A percentile compares a stretch with the other conserved stretches of the same genome.
Evolutionary conservation across 164 flowering plant species (phyloP).

Genomic region (Tetrastigma voinierianum): DNA sequence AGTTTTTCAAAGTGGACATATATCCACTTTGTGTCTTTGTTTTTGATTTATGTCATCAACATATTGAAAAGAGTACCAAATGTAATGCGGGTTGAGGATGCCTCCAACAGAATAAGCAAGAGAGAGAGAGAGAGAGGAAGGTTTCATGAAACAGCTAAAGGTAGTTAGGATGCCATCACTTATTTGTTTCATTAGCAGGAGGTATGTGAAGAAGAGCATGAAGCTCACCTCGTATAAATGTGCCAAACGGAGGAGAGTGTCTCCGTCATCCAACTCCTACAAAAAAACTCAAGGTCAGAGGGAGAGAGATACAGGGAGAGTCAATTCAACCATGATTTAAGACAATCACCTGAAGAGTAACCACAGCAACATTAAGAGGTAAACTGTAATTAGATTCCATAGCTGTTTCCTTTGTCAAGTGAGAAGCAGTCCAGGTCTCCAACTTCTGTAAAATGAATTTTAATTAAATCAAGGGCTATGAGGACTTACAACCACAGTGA

Average conservation of each 20-base stretch:
- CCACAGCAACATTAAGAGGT: conserved; percentile 79
- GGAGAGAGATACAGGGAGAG: neutral
- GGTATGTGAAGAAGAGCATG: neutral
- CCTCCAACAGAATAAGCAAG: too few species aligned
- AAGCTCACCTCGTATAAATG: conserved; percentile 73
- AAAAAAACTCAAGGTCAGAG: conserved; percentile 19
- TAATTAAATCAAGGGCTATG: neutral
- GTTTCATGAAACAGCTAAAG: too few species aligned
- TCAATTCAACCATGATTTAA: neutral
- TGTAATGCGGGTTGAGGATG: too few species aligned
- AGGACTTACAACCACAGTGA: neutral
- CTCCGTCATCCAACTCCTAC: conserved; percentile 74
- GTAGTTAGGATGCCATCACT: too few species aligned
- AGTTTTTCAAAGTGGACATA: too few species aligned
- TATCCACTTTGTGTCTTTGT: too few species aligned
- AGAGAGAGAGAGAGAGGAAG: too few species aligned
- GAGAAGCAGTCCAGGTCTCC: conserved; percentile 60
- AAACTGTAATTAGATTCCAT: conserved; percentile 69
- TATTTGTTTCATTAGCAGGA: too few species aligned
- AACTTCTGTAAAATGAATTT: conserved; percentile 33
- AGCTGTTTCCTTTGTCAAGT: conserved; percentile 33
- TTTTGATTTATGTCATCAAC: too few species aligned
- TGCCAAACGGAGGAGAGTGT: conserved; percentile 70
- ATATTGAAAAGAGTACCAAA: too few species aligned
- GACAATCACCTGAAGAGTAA: conserved; percentile 72